Conservation (phyloP, 306 rosid species). For the Styphnolobium japonicum region DNA sequence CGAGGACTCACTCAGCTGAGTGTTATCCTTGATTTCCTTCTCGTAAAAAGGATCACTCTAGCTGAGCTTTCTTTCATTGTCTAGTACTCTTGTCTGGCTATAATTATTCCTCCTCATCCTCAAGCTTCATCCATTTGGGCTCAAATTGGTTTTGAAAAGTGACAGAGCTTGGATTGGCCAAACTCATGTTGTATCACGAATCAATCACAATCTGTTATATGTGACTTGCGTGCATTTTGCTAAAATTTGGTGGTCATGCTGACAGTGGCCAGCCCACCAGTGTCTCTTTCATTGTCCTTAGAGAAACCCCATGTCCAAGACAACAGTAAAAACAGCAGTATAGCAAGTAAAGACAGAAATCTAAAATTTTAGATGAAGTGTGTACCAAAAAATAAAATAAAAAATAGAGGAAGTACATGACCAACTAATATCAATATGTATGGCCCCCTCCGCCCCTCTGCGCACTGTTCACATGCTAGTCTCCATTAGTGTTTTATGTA, state of each 20-base stretch:
- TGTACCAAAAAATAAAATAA: no score
- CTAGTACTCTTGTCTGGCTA: background rate
- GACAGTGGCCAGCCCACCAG: background rate
- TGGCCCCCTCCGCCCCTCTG: background rate
- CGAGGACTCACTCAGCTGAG: background rate
- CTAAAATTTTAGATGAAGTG: background rate
- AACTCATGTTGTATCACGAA: background rate
- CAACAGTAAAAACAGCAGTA: slow-evolving; percentile 1
- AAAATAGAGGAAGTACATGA: background rate
- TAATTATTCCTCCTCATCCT: background rate
- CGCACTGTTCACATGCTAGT: background rate
- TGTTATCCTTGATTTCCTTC: background rate
- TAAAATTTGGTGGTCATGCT: background rate
- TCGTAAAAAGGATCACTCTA: background rate
- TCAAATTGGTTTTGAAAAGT: background rate
- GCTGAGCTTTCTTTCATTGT: background rate
- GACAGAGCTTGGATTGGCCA: background rate
- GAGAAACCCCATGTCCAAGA: background rate
- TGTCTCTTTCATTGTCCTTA: slow-evolving; percentile 18
- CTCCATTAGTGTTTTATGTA: background rate
- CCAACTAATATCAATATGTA: background rate
- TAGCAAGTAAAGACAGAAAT: background rate
- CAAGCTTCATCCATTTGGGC: background rate
- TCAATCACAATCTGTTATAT: background rate
- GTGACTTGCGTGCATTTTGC: background rate